phyloP scores from a whole-genome alignment of 176 grass and related monocot species.

The Carex pumila region DNA sequence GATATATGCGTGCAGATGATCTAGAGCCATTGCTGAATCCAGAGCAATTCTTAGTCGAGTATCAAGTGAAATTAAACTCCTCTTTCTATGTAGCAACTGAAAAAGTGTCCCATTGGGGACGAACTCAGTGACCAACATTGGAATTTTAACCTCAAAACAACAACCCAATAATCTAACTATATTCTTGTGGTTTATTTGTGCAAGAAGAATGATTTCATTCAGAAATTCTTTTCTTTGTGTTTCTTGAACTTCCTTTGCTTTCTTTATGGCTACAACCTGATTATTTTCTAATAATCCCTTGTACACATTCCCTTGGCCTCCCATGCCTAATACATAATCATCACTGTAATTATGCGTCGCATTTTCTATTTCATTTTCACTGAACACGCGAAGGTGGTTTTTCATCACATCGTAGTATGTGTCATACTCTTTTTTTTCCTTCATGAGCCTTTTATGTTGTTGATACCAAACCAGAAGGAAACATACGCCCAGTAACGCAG shows the following conservation, averaged over 20 bases:
- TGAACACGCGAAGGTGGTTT: slow-evolving; percentile 7
- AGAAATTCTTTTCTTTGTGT: slow-evolving; percentile 18
- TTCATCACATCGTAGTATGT: neutral
- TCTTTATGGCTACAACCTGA: slow-evolving; percentile 28
- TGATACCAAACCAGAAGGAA: too few relatives aligned
- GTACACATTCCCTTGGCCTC: slow-evolving; percentile 23
- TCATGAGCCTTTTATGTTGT: neutral
- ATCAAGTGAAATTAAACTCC: too few relatives aligned
- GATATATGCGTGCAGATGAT: too few relatives aligned
- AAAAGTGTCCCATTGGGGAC: too few relatives aligned
- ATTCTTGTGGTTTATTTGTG: slow-evolving; percentile 8
- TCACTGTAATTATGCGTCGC: neutral
- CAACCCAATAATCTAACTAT: too few relatives aligned
- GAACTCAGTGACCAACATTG: too few relatives aligned
- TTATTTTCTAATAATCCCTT: slow-evolving; percentile 18
- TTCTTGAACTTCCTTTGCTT: neutral
- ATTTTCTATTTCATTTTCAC: neutral
- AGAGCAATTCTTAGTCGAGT: too few relatives aligned
- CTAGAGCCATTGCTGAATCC: too few relatives aligned
- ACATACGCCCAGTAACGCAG: too few relatives aligned
- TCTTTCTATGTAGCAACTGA: too few relatives aligned
- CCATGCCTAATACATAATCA: neutral
- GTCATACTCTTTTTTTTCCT: neutral
- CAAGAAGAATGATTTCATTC: slow-evolving; percentile 36
- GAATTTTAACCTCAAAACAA: too few relatives aligned